Percentiles rank a stretch among this genome's conserved stretches.
These are phyloP conservation scores for Tolypocladium sp. DNA, from an alignment of 2,329 filamentous ascomycete genomes.

Conservation along the genomic window DNA sequence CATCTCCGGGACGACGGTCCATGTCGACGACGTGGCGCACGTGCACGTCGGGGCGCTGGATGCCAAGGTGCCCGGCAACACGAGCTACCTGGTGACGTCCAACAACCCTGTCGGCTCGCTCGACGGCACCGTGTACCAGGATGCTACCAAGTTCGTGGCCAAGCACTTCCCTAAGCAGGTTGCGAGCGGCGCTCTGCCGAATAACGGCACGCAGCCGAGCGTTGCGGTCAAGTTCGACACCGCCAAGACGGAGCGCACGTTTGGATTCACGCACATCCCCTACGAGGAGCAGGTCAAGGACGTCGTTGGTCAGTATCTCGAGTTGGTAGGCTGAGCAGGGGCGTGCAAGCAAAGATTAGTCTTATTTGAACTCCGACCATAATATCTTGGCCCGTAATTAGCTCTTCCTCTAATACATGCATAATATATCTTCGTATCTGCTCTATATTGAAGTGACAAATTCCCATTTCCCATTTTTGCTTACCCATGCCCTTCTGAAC, in stretches of 20 bases:
- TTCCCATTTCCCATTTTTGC: not conserved
- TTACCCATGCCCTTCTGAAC: not conserved
- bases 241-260: slow-evolving; percentile 18
- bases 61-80: slow-evolving; percentile 17
- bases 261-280: slow-evolving; percentile 20
- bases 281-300: slow-evolving; percentile 24
- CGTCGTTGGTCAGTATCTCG: slow-evolving; percentile 23
- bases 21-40: slow-evolving; percentile 27
- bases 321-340: slow-evolving; percentile 8
- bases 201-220: not conserved
- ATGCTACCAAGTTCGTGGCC: slow-evolving; percentile 3
- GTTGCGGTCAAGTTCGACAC: slow-evolving; percentile 11
- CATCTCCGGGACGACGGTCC: slow-evolving; percentile 20
- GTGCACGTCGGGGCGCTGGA: slow-evolving; percentile 27
- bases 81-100: slow-evolving; percentile 3
- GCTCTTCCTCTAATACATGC: not conserved
- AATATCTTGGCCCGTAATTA: not conserved
- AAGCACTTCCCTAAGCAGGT: slow-evolving; percentile 4
- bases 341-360: not conserved
- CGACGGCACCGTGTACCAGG: not conserved
- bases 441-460: not conserved
- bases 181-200: slow-evolving; percentile 4
- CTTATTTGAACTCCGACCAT: not conserved
- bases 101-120: not conserved
- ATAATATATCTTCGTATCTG: not conserved